Evolutionary conservation across 1,284 basidiomycete genomes (phyloP), one percentile per base, ranked within the genome.

Genomic region (Spongiforma sp.): DNA sequence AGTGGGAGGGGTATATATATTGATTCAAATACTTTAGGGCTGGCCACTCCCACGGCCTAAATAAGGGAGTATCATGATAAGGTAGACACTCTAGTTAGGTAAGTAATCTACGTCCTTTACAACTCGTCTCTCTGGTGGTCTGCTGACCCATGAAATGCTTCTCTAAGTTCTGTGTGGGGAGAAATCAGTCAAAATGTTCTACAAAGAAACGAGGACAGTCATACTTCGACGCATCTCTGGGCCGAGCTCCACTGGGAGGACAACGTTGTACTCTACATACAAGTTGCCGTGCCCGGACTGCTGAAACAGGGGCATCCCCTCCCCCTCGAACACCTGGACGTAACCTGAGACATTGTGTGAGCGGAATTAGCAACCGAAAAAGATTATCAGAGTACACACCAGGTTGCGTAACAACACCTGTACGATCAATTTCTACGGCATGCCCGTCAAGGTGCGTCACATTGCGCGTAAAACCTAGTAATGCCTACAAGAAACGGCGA

Each of bases 371-470:
- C 1, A 46, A 41, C 43, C n/a, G 14, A 55, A 15, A n/a, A 19
- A 11, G 7, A 12, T n/a, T 8, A 32, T 34, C 28, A 11, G 10
- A 19, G 11, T n/a, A 62, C 82, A 65, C 66, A 88, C 93, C 93
- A 68, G 96, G 96, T 75, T 99, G 96, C 46, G 96, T 98, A 2
- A 96, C 93, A 17, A 89, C 91, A 39, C 83, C n/a, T n/a, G n/a
- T 81, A 61, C 94, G 85, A 48, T 83, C 81, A 26, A 99, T 79
- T 55, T 84, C 82, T 53, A 98, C 86, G n/a, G 83, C 79, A 72
- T 93, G 91, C 4, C 94, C 96, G 74, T 98, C 96, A 62, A 99
- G 83, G 77, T 96, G 95, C 5, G 91, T 95, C 65, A 99, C 77
- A 72, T 95, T 95, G 37, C 89, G 87, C 78, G 88, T 88, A 82